phyloP scores from a whole-genome alignment of 805 yeast species.

The Naumovozyma dairenensis region DNA sequence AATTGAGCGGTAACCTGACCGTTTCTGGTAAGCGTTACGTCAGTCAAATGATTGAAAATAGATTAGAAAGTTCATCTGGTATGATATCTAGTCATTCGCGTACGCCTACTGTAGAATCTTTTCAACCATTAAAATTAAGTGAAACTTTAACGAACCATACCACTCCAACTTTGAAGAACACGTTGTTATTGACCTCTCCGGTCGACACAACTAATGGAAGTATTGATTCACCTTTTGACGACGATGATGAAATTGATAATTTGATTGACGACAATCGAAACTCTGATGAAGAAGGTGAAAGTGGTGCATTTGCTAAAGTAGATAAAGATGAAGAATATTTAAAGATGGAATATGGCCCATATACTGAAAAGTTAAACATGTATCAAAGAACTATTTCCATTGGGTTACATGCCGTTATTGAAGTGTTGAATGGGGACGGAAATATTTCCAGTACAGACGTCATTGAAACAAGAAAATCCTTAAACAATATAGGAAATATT shows the following conservation, averaged over 20 bases:
- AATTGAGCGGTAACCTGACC: constrained; percentile 24
- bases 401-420: constrained; percentile 39
- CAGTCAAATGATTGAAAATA: constrained; percentile 20
- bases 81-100: constrained; percentile 4
- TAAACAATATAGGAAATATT: constrained; percentile 18
- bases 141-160: background rate
- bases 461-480: constrained; percentile 20
- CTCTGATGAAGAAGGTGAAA: constrained; percentile 30
- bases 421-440: constrained; percentile 28
- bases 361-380: constrained; percentile 38
- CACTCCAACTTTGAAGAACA: background rate
- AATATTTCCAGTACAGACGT: constrained; percentile 15
- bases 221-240: constrained; percentile 15
- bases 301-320: constrained; percentile 15
- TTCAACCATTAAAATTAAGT: background rate
- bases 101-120: background rate
- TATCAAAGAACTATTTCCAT: constrained; percentile 39
- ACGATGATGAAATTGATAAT: constrained; percentile 27
- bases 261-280: constrained; percentile 35
- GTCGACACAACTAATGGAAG: background rate
- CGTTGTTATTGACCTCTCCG: background rate
- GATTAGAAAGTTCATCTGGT: constrained; percentile 13
- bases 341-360: constrained; percentile 32
- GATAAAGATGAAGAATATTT: constrained; percentile 25
- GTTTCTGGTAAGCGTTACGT: constrained; percentile 26